phyloP scores from a whole-genome alignment of 176 grass and related monocot species.

The Poa annua region DNA sequence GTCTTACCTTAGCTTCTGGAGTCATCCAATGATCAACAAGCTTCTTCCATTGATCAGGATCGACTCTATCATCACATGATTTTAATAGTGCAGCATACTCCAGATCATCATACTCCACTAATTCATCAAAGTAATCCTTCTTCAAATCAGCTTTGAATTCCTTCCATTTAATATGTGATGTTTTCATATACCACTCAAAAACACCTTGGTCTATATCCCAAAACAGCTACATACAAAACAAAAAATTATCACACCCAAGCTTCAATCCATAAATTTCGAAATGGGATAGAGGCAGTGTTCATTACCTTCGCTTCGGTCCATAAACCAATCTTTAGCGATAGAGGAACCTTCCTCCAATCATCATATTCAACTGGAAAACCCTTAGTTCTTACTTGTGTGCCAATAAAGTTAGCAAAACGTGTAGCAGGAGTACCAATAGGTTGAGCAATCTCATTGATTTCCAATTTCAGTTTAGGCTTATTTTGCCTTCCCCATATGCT shows the following conservation, averaged over 20 bases:
- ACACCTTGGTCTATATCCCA: not conserved
- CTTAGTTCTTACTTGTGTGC: not conserved
- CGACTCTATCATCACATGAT: not conserved
- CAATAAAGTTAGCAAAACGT: not conserved
- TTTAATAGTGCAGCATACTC: not conserved
- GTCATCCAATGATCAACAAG: no score
- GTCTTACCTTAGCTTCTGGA: no score
- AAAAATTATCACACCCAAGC: not conserved
- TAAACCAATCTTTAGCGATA: not conserved
- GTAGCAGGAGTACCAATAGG: no score
- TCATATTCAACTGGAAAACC: not conserved
- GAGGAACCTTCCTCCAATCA: not conserved
- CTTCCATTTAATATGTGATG: not conserved
- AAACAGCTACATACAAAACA: not conserved
- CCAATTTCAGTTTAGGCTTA: no score
- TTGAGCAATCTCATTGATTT: no score
- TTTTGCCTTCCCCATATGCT: no score
- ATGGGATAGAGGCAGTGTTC: no score
- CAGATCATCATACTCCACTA: not conserved
- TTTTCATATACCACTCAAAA: constrained; percentile 2
- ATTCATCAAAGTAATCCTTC: not conserved
- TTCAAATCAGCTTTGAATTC: not conserved
- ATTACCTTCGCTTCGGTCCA: not conserved
- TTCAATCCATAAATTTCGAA: no score
- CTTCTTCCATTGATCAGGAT: not conserved